Conservation (phyloP, 768 basidiomycete genomes). For the Termitomyces eurrhizus region DNA sequence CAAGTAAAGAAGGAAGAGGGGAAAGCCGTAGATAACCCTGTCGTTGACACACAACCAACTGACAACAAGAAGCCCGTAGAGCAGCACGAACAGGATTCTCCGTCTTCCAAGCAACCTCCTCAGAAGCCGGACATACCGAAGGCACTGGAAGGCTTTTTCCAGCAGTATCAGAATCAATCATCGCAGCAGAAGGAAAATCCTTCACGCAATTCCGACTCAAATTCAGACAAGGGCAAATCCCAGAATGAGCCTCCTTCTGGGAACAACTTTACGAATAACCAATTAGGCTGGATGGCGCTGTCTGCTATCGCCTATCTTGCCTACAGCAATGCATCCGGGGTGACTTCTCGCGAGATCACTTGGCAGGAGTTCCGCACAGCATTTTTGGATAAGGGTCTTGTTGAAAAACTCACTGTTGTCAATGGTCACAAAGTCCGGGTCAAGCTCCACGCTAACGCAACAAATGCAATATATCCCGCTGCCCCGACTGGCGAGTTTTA, state of each 20-base stretch:
- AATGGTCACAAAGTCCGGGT: slow-evolving; percentile 90
- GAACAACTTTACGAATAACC: slow-evolving; percentile 55
- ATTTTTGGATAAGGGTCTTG: slow-evolving; percentile 93
- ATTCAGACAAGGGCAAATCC: slow-evolving; percentile 34
- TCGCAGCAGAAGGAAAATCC: slow-evolving; percentile 34
- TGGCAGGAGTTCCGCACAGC: slow-evolving; percentile 99
- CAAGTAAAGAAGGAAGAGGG: background rate
- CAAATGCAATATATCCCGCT: slow-evolving; percentile 70
- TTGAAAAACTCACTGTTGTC: slow-evolving; percentile 89
- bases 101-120: slow-evolving; percentile 18
- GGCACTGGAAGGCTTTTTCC: slow-evolving; percentile 76
- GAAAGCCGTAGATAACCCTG: slow-evolving; percentile 2
- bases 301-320: slow-evolving; percentile 62
- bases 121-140: slow-evolving; percentile 51
- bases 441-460: slow-evolving; percentile 88
- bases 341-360: slow-evolving; percentile 84
- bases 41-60: slow-evolving; percentile 4
- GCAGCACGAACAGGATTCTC: slow-evolving; percentile 23
- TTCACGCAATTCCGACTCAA: slow-evolving; percentile 27
- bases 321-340: slow-evolving; percentile 52
- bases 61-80: slow-evolving; percentile 15
- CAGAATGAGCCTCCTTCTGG: slow-evolving; percentile 40
- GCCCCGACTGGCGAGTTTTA: slow-evolving; percentile 66
- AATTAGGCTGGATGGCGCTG: slow-evolving; percentile 45
- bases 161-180: slow-evolving; percentile 51